These are phyloP conservation scores for Rozella allomycis DNA, from an alignment of 371 early-diverging fungal species.

Conservation along the genomic window DNA sequence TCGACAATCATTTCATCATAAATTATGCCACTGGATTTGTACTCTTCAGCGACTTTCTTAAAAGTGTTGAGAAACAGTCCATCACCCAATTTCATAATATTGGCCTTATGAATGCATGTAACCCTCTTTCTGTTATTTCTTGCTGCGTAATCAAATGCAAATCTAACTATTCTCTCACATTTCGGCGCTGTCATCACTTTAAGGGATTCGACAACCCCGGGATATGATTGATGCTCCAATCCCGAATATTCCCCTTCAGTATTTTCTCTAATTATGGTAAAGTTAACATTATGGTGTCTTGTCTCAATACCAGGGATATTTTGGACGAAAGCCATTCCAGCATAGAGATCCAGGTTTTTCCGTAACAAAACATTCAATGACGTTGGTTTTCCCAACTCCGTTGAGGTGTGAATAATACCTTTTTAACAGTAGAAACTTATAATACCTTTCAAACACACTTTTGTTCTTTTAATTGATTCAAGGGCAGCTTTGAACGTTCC, in stretches of 20 bases:
- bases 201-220: slow-evolving; percentile 91
- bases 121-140: slow-evolving; percentile 89
- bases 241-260: slow-evolving; percentile 97
- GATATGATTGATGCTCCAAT: slow-evolving; percentile 80
- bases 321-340: slow-evolving; percentile 58
- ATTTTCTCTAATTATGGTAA: slow-evolving; percentile 94
- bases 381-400: slow-evolving; percentile 36
- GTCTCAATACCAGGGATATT: slow-evolving; percentile 49
- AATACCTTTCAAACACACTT: slow-evolving; percentile 81
- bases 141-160: slow-evolving; percentile 91
- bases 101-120: slow-evolving; percentile 93
- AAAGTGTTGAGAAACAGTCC: slow-evolving; percentile 87
- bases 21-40: slow-evolving; percentile 59
- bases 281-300: slow-evolving; percentile 71
- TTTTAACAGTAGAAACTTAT: neutral
- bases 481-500: slow-evolving; percentile 55
- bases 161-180: slow-evolving; percentile 89
- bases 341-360: slow-evolving; percentile 89
- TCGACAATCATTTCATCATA: slow-evolving; percentile 95
- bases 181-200: slow-evolving; percentile 83
- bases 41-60: slow-evolving; percentile 77
- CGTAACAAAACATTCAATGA: slow-evolving; percentile 85
- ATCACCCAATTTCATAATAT: slow-evolving; percentile 96
- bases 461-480: slow-evolving; percentile 73
- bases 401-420: neutral